Evolutionary conservation across 257 asterid species (phyloP), one percentile per base, ranked within the genome.

Genomic region (Henckelia pumila): DNA sequence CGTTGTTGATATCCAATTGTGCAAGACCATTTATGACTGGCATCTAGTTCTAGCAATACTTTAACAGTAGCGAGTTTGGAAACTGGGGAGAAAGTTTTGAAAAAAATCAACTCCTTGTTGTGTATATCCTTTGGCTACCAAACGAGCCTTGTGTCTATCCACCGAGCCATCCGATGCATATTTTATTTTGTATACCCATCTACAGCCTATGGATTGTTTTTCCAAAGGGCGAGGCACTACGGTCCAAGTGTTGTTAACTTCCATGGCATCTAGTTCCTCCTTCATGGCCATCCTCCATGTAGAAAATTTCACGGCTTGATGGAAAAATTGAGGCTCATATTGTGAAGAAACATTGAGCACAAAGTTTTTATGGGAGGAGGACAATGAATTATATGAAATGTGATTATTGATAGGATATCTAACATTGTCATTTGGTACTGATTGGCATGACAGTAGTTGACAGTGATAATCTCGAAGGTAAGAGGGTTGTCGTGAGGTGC

Each of bases 131-230:
- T 72, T 58, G 0, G 57, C 57, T 0, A 59, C 52, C 1, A 69
- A 35, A 3, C 19, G 21, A 3, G 62, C 62, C 17, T 60, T 70
- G 9, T 60, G 7, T 5, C 33, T 29, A 49, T 70, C 26, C 0
- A 61, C 3, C 13, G 26, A 17, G 6, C 68, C 74, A 47, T 59
- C 37, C 6, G 56, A 28, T 0, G 47, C 49, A 14, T 13, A n/a
- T 26, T 70, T 70, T 0, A 70, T 20, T 22, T 44, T 49, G n/a
- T 60, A 70, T 1, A 70, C 26, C 62, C 63, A 61, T 7, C 28
- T 28, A 17, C 56, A 65, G 0, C 62, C 68, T 0, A 66, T 64
- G 4, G 63, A 17, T 17, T 65, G 56, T 0, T 72, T 26, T 0
- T 28, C 44, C 2, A 0, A 0, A 11, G 57, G 69, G 0, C 52